These are phyloP conservation scores for Paraphaeosphaeria sporulosa DNA, from an alignment of 2,329 filamentous ascomycete genomes.

Conservation along the genomic window DNA sequence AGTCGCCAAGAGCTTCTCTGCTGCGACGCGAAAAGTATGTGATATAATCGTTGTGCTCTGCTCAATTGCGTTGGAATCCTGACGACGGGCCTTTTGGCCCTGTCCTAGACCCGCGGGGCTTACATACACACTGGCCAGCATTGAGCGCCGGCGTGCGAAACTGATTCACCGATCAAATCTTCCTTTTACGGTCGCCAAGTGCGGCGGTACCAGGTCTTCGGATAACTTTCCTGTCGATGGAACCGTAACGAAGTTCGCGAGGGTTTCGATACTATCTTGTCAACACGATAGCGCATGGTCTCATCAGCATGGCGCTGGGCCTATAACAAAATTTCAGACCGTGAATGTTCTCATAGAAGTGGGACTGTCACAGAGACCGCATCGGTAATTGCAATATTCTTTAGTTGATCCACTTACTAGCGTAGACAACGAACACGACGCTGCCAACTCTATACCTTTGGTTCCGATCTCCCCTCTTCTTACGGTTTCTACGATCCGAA, in stretches of 20 bases:
- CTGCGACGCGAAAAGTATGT: conserved; percentile 3
- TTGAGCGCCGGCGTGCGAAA: not conserved
- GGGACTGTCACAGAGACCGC: not conserved
- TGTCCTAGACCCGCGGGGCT: not conserved
- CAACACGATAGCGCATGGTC: not conserved
- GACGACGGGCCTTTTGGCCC: not conserved
- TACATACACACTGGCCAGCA: not conserved
- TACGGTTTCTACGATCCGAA: not conserved
- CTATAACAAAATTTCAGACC: too few species aligned
- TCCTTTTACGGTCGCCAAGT: not conserved
- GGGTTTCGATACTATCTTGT: not conserved
- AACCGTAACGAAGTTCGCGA: not conserved
- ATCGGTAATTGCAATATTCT: not conserved
- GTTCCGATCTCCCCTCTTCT: not conserved
- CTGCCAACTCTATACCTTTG: not conserved
- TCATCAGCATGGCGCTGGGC: not conserved
- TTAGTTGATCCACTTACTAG: not conserved
- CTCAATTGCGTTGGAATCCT: not conserved
- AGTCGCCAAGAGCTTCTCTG: conserved; percentile 12
- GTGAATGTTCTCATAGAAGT: not conserved
- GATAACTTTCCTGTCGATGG: not conserved
- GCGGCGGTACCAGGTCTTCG: not conserved
- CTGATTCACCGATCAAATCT: not conserved
- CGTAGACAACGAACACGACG: not conserved
- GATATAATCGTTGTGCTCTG: conserved; percentile 5